A percentile compares a stretch with the other conserved stretches of the same genome.
phyloP scores from a whole-genome alignment of 257 asterid genomes.

The Phtheirospermum japonicum region DNA sequence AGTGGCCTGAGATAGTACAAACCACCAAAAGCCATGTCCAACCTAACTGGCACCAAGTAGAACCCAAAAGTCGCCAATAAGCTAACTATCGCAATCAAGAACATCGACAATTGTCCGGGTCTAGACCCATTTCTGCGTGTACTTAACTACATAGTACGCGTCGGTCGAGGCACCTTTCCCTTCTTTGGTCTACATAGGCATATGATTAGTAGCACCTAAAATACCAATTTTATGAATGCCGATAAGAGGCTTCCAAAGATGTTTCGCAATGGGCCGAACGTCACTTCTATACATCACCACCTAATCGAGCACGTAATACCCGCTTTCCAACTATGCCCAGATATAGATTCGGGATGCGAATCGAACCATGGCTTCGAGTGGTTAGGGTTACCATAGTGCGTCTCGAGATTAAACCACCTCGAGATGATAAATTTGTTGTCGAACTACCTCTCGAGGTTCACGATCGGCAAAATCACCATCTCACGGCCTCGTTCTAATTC shows the following conservation, averaged over 20 bases:
- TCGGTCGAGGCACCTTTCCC: slow-evolving; percentile 79
- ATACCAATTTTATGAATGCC: slow-evolving; percentile 88
- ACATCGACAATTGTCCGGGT: slow-evolving; percentile 77
- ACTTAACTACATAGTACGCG: slow-evolving; percentile 73
- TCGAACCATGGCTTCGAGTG: slow-evolving; percentile 49
- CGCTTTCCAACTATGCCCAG: slow-evolving; percentile 74
- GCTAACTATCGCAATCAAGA: slow-evolving; percentile 65
- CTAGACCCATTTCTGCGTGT: slow-evolving; percentile 83
- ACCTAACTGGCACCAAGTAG: slow-evolving; percentile 68
- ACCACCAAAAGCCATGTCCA: slow-evolving; percentile 68
- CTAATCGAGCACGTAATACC: slow-evolving; percentile 87
- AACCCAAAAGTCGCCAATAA: slow-evolving; percentile 67
- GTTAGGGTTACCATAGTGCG: slow-evolving; percentile 40
- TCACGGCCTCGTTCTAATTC: slow-evolving; percentile 67
- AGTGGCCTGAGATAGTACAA: slow-evolving; percentile 76
- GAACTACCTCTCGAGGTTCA: slow-evolving; percentile 50
- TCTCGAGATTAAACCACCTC: slow-evolving; percentile 74
- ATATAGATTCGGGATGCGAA: slow-evolving; percentile 77
- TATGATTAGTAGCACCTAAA: slow-evolving; percentile 64
- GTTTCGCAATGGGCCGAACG: slow-evolving; percentile 80
- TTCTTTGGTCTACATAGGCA: slow-evolving; percentile 76
- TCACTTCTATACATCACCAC: slow-evolving; percentile 82
- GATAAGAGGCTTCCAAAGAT: slow-evolving; percentile 83
- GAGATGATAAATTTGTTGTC: slow-evolving; percentile 64
- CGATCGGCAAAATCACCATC: slow-evolving; percentile 51